A percentile compares a stretch with the other conserved stretches of the same genome.
These are phyloP conservation scores for Mrakia gelida DNA, from an alignment of 768 basidiomycete species.

Conservation along the genomic window DNA sequence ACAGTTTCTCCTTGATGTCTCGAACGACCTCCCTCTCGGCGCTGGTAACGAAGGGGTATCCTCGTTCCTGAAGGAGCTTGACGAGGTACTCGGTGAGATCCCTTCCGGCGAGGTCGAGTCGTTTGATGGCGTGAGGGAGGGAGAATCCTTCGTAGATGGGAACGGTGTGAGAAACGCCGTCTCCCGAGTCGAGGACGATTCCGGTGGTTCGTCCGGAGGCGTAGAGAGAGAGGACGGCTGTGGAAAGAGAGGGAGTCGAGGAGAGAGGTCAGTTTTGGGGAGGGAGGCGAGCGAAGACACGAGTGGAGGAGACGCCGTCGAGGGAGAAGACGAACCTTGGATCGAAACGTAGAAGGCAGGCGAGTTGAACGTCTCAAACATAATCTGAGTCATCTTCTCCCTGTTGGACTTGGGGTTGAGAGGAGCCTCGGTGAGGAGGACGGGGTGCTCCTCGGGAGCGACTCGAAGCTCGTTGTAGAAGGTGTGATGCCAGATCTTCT, in stretches of 20 bases:
- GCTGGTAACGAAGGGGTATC: slow-evolving; percentile 88
- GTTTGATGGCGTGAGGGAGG: slow-evolving; percentile 86
- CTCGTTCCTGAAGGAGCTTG: slow-evolving; percentile 84
- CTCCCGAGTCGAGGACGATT: slow-evolving; percentile 92
- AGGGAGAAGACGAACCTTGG: slow-evolving; percentile 46
- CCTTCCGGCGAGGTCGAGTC: slow-evolving; percentile 86
- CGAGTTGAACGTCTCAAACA: slow-evolving; percentile 93
- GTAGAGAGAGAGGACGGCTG: slow-evolving; percentile 66
- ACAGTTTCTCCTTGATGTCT: slow-evolving; percentile 96
- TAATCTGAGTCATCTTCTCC: slow-evolving; percentile 69
- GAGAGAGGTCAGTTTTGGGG: no score
- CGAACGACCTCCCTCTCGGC: slow-evolving; percentile 91
- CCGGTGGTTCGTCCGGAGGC: slow-evolving; percentile 58
- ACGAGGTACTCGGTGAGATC: slow-evolving; percentile 74
- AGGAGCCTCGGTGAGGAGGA: slow-evolving; percentile 84
- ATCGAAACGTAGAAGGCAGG: slow-evolving; percentile 89
- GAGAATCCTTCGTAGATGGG: slow-evolving; percentile 92
- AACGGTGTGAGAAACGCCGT: slow-evolving; percentile 92
- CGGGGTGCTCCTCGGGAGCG: slow-evolving; percentile 87
- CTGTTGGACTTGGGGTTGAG: slow-evolving; percentile 89
- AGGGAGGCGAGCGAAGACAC: background rate
- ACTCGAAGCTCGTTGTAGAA: slow-evolving; percentile 95
- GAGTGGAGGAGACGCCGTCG: background rate
- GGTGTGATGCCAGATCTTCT: slow-evolving; percentile 98
- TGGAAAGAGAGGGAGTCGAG: background rate